Evolutionary conservation across 768 basidiomycete species (phyloP).

Genomic region (Rhodosporidiobolus odoratus): DNA sequence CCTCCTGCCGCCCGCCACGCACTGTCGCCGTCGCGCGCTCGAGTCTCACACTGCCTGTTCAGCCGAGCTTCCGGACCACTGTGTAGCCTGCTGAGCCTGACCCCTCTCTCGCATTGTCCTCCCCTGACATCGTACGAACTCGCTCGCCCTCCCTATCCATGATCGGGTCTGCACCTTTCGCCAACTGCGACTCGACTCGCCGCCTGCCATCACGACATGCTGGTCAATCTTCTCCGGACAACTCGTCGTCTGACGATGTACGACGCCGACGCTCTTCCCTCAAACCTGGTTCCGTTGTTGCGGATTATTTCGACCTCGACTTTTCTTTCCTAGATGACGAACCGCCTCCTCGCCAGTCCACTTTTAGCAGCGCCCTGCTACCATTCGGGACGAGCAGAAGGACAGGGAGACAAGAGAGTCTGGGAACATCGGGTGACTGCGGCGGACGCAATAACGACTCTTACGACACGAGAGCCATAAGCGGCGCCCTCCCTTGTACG

Average conservation of each 20-base stretch:
- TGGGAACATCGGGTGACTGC: too few relatives aligned
- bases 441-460: too few relatives aligned
- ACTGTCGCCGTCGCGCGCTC: too few relatives aligned
- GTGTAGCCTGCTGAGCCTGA: too few relatives aligned
- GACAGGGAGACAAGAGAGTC: background rate
- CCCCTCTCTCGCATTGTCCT: too few relatives aligned
- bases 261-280: background rate
- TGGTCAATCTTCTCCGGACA: background rate
- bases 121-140: too few relatives aligned
- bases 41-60: too few relatives aligned
- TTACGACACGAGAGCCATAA: too few relatives aligned
- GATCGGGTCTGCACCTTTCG: background rate
- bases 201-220: background rate
- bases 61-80: too few relatives aligned
- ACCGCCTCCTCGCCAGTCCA: constrained; percentile 8
- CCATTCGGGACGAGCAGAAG: background rate
- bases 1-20: too few relatives aligned
- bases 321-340: constrained; percentile 36
- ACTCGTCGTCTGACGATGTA: background rate
- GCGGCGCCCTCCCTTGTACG: background rate
- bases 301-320: constrained; percentile 32
- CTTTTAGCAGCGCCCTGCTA: background rate
- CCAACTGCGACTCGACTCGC: background rate
- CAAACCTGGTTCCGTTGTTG: constrained; percentile 21
- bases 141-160: too few relatives aligned